These are phyloP conservation scores for Acrocalymma vagum DNA, from an alignment of 2,329 filamentous ascomycete species.

Conservation along the genomic window DNA sequence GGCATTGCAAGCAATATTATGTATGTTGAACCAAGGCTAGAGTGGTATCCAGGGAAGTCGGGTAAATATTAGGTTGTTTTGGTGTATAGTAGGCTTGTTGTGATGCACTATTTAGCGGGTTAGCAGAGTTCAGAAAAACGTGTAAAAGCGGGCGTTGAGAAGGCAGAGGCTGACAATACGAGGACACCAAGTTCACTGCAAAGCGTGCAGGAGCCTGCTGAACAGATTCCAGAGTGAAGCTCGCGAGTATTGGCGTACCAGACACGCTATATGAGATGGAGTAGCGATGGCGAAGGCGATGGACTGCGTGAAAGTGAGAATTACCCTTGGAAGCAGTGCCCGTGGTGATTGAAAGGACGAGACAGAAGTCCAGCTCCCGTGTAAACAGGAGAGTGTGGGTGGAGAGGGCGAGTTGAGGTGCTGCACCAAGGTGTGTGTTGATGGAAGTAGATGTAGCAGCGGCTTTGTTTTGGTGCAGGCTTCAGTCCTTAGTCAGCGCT, in stretches of 20 bases:
- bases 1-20: constrained; percentile 60
- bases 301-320: constrained; percentile 36
- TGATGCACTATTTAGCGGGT: constrained; percentile 44
- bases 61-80: constrained; percentile 34
- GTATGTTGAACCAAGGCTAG: constrained; percentile 46
- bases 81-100: constrained; percentile 43
- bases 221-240: constrained; percentile 31
- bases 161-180: constrained; percentile 31
- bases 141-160: constrained; percentile 21
- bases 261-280: constrained; percentile 40
- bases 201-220: constrained; percentile 27
- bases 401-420: constrained; percentile 29
- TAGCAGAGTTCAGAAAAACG: constrained; percentile 30
- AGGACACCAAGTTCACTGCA: constrained; percentile 26
- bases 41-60: constrained; percentile 29
- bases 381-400: constrained; percentile 32
- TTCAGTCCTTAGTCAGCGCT: constrained; percentile 32
- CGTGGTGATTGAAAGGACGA: constrained; percentile 34
- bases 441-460: constrained; percentile 36
- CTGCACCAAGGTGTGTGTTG: constrained; percentile 47
- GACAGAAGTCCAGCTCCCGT: constrained; percentile 42
- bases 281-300: constrained; percentile 46
- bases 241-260: constrained; percentile 36
- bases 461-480: constrained; percentile 46
- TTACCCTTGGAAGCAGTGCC: constrained; percentile 37